Evolutionary conservation across 768 basidiomycete species (phyloP).

Genomic region (Tephrocybe sp.): DNA sequence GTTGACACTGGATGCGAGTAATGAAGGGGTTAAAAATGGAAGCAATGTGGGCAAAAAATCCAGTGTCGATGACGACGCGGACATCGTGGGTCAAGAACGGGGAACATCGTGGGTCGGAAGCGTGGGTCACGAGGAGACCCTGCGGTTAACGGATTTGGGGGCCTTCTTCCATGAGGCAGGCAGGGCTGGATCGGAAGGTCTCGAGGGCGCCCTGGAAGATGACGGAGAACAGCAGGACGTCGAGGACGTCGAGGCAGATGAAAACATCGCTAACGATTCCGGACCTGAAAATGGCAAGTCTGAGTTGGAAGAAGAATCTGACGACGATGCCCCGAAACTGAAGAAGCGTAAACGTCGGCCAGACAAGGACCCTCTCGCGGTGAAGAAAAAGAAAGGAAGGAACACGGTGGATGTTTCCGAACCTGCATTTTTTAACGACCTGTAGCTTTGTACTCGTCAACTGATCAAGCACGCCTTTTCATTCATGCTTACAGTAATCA

Average conservation of each 20-base stretch:
- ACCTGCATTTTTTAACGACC: slow-evolving; percentile 64
- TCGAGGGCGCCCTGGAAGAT: neutral
- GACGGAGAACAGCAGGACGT: slow-evolving; percentile 33
- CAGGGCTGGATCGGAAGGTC: neutral
- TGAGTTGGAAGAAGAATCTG: slow-evolving; percentile 22
- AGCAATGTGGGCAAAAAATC: slow-evolving; percentile 7
- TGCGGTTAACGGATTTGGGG: slow-evolving; percentile 84
- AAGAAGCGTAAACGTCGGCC: slow-evolving; percentile 60
- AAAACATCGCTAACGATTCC: slow-evolving; percentile 20
- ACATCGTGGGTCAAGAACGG: slow-evolving; percentile 14
- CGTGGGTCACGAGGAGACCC: slow-evolving; percentile 84
- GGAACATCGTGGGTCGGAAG: slow-evolving; percentile 86
- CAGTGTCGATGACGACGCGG: slow-evolving; percentile 19
- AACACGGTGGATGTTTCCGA: slow-evolving; percentile 55
- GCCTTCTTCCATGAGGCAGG: slow-evolving; percentile 54
- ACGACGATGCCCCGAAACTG: slow-evolving; percentile 27
- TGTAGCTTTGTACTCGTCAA: slow-evolving; percentile 36
- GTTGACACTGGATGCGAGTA: slow-evolving; percentile 30
- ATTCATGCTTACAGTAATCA: too few species aligned
- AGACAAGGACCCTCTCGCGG: slow-evolving; percentile 46
- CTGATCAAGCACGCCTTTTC: too few species aligned
- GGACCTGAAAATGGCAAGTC: slow-evolving; percentile 25
- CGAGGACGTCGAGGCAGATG: slow-evolving; percentile 30
- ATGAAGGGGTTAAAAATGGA: slow-evolving; percentile 7
- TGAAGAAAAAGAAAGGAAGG: slow-evolving; percentile 56